Evolutionary conservation across 2,329 filamentous ascomycete species (phyloP).

Genomic region (Nothophoma quercina): DNA sequence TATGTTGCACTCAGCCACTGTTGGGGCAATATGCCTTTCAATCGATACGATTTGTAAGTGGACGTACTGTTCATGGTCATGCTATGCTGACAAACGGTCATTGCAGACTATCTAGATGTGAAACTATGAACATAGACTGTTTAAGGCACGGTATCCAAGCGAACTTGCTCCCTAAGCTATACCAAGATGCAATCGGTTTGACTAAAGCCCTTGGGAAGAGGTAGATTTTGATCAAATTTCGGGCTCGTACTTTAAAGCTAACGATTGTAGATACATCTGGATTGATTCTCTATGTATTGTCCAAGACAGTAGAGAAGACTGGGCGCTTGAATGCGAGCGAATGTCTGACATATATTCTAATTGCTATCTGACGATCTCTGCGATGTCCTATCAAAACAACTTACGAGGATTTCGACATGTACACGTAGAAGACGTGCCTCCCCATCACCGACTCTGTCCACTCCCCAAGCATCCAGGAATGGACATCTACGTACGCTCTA

Average conservation of each 20-base stretch:
- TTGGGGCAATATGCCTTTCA: slow-evolving; percentile 17
- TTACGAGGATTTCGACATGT: slow-evolving; percentile 1
- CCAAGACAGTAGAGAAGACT: slow-evolving; percentile 16
- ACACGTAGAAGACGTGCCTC: not conserved
- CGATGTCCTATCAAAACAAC: slow-evolving; percentile 16
- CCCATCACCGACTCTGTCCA: not conserved
- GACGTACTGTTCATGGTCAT: no score
- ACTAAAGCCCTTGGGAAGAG: slow-evolving; percentile 3
- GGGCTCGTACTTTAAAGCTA: not conserved
- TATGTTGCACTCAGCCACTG: slow-evolving; percentile 21
- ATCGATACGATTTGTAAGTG: slow-evolving; percentile 11
- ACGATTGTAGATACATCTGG: slow-evolving; percentile 13
- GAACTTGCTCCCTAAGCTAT: slow-evolving; percentile 6
- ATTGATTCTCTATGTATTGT: slow-evolving; percentile 17
- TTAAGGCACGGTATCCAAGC: not conserved
- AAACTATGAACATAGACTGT: slow-evolving; percentile 3
- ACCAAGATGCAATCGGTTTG: slow-evolving; percentile 10
- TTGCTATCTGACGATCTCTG: slow-evolving; percentile 12
- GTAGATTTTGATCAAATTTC: not conserved
- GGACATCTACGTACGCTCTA: slow-evolving; percentile 2
- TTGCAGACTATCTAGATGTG: slow-evolving; percentile 8
- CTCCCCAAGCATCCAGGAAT: not conserved
- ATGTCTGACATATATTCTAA: slow-evolving; percentile 14
- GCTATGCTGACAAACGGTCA: not conserved
- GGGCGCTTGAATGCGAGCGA: slow-evolving; percentile 6